Evolutionary conservation across 441 rosid genomes (phyloP).

Genomic region (Cnidoscolus chayamansa): DNA sequence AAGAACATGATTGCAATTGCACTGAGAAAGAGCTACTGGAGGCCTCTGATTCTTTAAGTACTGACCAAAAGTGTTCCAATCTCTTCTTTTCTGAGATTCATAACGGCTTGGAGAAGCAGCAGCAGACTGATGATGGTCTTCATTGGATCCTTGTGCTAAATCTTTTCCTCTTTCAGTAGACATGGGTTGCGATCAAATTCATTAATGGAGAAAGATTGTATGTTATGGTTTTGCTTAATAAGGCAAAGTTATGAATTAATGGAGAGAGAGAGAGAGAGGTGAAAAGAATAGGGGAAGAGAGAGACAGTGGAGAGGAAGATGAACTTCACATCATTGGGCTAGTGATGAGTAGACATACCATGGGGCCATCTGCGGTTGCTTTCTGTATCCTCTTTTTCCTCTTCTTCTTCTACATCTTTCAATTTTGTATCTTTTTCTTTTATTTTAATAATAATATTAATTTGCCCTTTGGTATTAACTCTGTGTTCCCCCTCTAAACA

Average conservation of each 20-base stretch:
- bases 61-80: constrained; percentile 81
- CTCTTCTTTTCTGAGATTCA: constrained; percentile 74
- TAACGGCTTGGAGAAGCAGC: constrained; percentile 55
- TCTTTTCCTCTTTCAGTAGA: constrained; percentile 43
- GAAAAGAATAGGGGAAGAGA: constrained; percentile 20
- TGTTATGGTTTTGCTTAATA: background rate
- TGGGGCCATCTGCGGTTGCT: constrained; percentile 18
- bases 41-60: constrained; percentile 73
- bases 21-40: constrained; percentile 58
- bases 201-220: too few species aligned
- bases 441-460: background rate
- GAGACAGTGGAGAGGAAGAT: constrained; percentile 5
- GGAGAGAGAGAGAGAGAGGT: background rate
- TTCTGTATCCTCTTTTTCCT: background rate
- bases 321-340: constrained; percentile 12
- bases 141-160: constrained; percentile 41
- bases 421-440: background rate
- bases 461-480: background rate
- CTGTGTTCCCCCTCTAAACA: background rate
- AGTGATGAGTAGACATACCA: constrained; percentile 14
- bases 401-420: background rate
- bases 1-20: constrained; percentile 58
- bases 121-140: constrained; percentile 8
- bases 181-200: constrained; percentile 18
- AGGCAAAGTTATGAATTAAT: background rate